Conservation (phyloP, 192 early-diverging fungal species). For the Podila clonocystis region DNA sequence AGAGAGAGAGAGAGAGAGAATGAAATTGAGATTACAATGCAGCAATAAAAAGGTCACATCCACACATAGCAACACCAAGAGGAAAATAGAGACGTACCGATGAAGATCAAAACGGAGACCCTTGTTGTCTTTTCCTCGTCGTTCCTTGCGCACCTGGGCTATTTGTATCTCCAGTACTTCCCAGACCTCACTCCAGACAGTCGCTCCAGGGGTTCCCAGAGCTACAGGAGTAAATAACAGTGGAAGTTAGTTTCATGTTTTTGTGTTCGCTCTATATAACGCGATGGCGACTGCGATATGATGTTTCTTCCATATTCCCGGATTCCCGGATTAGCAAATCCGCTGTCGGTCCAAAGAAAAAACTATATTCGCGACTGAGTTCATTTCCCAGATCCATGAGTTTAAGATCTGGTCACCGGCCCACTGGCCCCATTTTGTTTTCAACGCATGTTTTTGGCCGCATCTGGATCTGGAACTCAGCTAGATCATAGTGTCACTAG, state of each 20-base stretch:
- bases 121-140: constrained; percentile 24
- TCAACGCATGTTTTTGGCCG: too few species aligned
- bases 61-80: not conserved
- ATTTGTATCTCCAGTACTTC: constrained; percentile 29
- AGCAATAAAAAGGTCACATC: not conserved
- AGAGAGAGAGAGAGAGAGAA: not conserved
- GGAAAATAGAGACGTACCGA: constrained; percentile 10
- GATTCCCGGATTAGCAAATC: too few species aligned
- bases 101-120: constrained; percentile 32
- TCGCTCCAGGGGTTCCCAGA: constrained; percentile 28
- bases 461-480: too few species aligned
- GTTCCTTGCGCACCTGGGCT: not conserved
- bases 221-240: constrained; percentile 17
- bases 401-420: too few species aligned
- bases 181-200: constrained; percentile 47
- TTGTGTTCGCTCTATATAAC: too few species aligned
- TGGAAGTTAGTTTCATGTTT: not conserved
- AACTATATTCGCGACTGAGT: too few species aligned
- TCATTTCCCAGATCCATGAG: too few species aligned
- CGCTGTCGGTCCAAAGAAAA: too few species aligned
- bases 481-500: too few species aligned
- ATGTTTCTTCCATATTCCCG: too few species aligned
- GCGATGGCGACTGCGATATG: too few species aligned
- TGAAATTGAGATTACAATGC: not conserved
- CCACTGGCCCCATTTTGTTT: too few species aligned